phyloP scores from a whole-genome alignment of 345 rosid genomes.

The Eucalyptus microcorys region DNA sequence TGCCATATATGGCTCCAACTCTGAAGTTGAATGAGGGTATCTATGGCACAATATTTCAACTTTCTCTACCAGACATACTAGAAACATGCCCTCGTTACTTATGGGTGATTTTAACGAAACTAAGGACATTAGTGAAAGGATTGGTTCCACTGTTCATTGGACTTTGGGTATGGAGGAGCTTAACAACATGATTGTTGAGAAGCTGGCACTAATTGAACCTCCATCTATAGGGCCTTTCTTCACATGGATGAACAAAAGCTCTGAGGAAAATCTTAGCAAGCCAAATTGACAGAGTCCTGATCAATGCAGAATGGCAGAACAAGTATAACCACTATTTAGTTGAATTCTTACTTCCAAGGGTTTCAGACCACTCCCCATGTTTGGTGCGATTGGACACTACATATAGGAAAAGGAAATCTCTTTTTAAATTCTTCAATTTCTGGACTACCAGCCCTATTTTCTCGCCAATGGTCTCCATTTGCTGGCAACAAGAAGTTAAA shows the following conservation, averaged over 20 bases:
- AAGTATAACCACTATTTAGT: too few species aligned
- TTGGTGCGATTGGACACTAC: too few species aligned
- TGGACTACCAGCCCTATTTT: too few species aligned
- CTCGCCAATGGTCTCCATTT: too few species aligned
- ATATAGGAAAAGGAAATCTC: too few species aligned
- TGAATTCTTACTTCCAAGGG: too few species aligned
- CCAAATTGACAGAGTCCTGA: background rate
- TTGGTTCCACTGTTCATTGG: too few species aligned
- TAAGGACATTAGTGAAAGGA: background rate
- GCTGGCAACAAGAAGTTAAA: too few species aligned
- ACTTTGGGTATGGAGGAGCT: background rate
- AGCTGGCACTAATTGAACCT: background rate
- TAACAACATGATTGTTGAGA: background rate
- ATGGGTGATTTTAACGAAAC: background rate
- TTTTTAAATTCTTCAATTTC: too few species aligned
- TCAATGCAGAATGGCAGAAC: background rate
- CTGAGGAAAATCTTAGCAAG: background rate
- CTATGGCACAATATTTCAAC: accelerated
- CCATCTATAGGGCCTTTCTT: background rate
- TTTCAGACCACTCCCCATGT: too few species aligned
- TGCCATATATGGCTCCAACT: background rate
- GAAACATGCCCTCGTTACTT: background rate
- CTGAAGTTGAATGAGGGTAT: background rate
- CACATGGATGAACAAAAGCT: background rate
- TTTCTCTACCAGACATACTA: background rate